Evolutionary conservation across 2,329 filamentous ascomycete genomes (phyloP).

Genomic region (Pyrenophora tritici-repentis): DNA sequence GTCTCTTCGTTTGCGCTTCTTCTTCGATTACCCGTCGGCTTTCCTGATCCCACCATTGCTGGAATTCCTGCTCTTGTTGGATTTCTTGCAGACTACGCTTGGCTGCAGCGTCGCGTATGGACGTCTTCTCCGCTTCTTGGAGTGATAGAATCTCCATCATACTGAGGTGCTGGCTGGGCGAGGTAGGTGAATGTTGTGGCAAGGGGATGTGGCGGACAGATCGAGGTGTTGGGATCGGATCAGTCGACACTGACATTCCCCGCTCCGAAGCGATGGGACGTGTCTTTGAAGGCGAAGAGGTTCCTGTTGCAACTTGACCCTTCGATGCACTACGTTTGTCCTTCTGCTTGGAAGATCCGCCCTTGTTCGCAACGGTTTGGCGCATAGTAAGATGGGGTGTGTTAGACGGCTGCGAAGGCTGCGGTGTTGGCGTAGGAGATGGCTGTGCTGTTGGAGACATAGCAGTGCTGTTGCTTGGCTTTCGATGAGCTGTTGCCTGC

Average conservation of each 20-base stretch:
- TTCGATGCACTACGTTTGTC: slow-evolving; percentile 25
- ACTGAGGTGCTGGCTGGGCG: slow-evolving; percentile 70
- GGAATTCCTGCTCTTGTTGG: slow-evolving; percentile 94
- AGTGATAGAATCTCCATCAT: slow-evolving; percentile 88
- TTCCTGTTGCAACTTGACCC: slow-evolving; percentile 14
- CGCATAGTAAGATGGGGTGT: slow-evolving; percentile 64
- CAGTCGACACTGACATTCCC: slow-evolving; percentile 43
- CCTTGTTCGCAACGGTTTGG: slow-evolving; percentile 58
- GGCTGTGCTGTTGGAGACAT: slow-evolving; percentile 13
- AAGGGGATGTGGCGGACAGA: slow-evolving; percentile 56
- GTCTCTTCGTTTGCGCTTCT: slow-evolving; percentile 51
- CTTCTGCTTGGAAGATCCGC: slow-evolving; percentile 32
- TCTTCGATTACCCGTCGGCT: slow-evolving; percentile 71
- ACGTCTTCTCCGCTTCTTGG: slow-evolving; percentile 82
- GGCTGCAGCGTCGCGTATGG: slow-evolving; percentile 79
- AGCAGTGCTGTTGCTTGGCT: slow-evolving; percentile 30
- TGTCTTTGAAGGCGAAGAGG: slow-evolving; percentile 33
- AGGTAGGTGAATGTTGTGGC: slow-evolving; percentile 65
- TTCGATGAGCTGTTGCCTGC: slow-evolving; percentile 40
- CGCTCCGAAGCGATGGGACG: slow-evolving; percentile 31
- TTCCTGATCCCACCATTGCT: slow-evolving; percentile 95
- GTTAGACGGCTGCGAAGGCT: slow-evolving; percentile 29
- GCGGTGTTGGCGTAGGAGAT: slow-evolving; percentile 21
- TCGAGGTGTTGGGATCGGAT: slow-evolving; percentile 47
- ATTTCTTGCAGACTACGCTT: slow-evolving; percentile 93